Conservation (phyloP, 2,329 filamentous ascomycete genomes). For the Cryphonectria japonica region DNA sequence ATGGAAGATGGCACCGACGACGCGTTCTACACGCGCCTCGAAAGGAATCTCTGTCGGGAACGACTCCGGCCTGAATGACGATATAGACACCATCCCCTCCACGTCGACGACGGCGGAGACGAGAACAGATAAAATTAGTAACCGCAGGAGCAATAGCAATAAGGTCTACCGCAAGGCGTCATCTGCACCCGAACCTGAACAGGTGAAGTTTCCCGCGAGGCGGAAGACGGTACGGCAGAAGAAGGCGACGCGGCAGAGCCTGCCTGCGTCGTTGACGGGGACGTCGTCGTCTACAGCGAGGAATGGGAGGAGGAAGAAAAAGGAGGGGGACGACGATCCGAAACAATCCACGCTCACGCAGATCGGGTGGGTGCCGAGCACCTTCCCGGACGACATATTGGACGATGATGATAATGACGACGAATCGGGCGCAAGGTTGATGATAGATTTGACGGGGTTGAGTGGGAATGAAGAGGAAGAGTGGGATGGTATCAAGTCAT, state of each 20-base stretch:
- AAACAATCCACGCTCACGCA: conserved; percentile 43
- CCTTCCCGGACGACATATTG: conserved; percentile 8
- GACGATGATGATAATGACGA: conserved; percentile 20
- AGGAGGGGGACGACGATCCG: conserved; percentile 17
- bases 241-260: conserved; percentile 11
- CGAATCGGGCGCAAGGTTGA: conserved; percentile 22
- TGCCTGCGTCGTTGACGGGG: conserved; percentile 23
- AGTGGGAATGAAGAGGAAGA: conserved; percentile 14
- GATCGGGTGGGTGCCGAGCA: conserved; percentile 33
- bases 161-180: conserved; percentile 34
- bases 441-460: conserved; percentile 8
- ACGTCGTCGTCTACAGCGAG: neutral
- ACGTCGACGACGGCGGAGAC: neutral
- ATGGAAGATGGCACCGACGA: conserved; percentile 26
- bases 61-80: neutral
- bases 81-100: neutral
- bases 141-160: conserved; percentile 8
- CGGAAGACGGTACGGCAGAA: conserved; percentile 19
- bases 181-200: conserved; percentile 33
- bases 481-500: neutral
- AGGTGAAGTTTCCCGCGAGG: conserved; percentile 38
- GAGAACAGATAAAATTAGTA: neutral
- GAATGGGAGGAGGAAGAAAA: neutral
- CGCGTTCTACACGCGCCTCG: conserved; percentile 20
- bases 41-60: neutral